Base-by-base conservation (phyloP, 805 yeast genomes). In the Wickerhamiella allomyrinae region DNA sequence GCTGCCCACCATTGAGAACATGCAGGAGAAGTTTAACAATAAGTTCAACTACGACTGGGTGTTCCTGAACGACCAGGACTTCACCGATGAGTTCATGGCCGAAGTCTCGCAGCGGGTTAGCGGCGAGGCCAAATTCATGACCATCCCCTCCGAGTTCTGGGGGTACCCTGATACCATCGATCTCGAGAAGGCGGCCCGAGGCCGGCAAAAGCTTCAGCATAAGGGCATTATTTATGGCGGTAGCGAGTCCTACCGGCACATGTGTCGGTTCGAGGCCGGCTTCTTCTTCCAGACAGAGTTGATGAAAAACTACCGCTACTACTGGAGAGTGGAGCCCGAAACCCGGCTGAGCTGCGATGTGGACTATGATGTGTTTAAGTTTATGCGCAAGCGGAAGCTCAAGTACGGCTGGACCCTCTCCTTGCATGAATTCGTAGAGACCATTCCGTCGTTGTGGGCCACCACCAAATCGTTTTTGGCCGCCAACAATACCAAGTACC, bases 261-360 rank as follows among this genome's bases (percentile, higher is more conserved):
- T 91, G 97, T 91, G 97, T 60, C 71, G 95, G 29, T 89, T 80
- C 65, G 89, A 91, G 57, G 79, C 94, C 2, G 96, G 97, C 0
- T 81, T 70, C 58, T 91, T 91, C 63, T 89, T 75, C 65, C 73
- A 81, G 56, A 94, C 85, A 55, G 75, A 76, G 43, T 57, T 85
- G 37, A 62, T 87, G 52, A 59, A 66, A 35, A 68, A 78, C 27
- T 91, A 83, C 62, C 89, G 84, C 47, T 91, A 78, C 69, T 89
- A 89, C 63, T 87, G 94, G 76, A 71, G 98, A 49, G 95, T 89
- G 10, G 98, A 89, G 60, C 98, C 98, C 0, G 85, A 78, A 48
- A 85, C 87, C 39, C 76, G 81, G 55, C 80, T 82, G 58, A 81
- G 68, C 59, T 91, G 97, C 62, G 96, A 91, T 62, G 58, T 55